Evolutionary conservation across 257 asterid species (phyloP).

Genomic region (Solanum lycopersicoides): DNA sequence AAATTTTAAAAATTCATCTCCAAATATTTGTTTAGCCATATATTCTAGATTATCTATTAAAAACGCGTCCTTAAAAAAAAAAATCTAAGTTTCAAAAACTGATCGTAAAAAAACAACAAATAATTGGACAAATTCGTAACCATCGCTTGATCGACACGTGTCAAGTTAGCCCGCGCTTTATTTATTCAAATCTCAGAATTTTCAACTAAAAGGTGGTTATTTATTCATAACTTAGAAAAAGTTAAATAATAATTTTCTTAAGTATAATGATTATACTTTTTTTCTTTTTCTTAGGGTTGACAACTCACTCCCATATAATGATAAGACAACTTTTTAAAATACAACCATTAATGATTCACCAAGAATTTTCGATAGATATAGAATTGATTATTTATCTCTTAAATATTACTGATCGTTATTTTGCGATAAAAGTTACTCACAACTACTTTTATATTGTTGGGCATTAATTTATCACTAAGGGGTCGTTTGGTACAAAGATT

Average conservation of each 20-base stretch:
- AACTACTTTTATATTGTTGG: neutral
- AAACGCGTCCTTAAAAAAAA: too few species aligned
- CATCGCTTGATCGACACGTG: neutral
- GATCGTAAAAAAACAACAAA: neutral
- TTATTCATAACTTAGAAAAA: constrained; percentile 7
- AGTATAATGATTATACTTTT: constrained; percentile 21
- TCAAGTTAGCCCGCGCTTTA: neutral
- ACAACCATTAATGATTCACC: neutral
- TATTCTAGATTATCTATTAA: too few species aligned
- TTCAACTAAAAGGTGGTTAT: neutral
- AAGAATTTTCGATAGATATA: neutral
- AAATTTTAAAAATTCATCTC: neutral
- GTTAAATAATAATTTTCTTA: constrained; percentile 8
- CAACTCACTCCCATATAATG: constrained; percentile 27
- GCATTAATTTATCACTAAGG: too few species aligned
- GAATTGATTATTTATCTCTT: neutral
- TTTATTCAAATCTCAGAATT: constrained; percentile 3
- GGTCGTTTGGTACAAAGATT: too few species aligned
- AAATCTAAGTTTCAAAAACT: too few species aligned
- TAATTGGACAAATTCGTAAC: neutral
- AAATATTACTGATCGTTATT: neutral
- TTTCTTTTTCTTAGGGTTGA: constrained; percentile 10
- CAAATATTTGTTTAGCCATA: too few species aligned
- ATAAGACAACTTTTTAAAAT: constrained; percentile 12
- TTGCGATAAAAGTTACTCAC: neutral